Percentiles rank a stretch among this genome's conserved stretches.
Conservation (phyloP, 148 eudicot genomes). For the Polygonum aviculare region DNA sequence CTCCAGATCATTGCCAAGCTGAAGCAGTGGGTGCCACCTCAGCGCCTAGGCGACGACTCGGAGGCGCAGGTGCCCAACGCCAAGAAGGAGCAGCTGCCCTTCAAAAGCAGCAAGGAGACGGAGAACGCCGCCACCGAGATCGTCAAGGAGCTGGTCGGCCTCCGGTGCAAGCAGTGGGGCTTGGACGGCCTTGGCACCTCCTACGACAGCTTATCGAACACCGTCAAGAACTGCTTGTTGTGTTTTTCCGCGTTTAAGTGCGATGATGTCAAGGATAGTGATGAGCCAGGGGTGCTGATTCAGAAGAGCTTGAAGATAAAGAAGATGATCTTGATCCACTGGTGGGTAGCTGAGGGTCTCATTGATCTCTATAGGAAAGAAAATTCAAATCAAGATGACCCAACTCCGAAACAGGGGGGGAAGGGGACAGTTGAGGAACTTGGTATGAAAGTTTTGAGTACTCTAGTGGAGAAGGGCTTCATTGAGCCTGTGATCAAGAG, state of each 20-base stretch:
- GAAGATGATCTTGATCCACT: conserved; percentile 26
- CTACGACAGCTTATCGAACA: background rate
- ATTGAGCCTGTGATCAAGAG: conserved; percentile 6
- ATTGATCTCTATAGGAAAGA: conserved; percentile 7
- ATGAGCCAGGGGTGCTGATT: background rate
- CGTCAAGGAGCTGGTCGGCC: conserved; percentile 5
- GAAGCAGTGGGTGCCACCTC: conserved; percentile 8
- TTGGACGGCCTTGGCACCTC: background rate
- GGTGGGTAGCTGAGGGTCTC: conserved; percentile 47
- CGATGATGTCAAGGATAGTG: background rate
- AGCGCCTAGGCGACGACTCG: background rate
- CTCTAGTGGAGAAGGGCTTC: background rate
- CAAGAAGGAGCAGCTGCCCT: conserved; percentile 4
- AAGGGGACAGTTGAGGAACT: background rate
- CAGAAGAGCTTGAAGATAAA: conserved; percentile 10
- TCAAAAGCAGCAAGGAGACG: conserved; percentile 8
- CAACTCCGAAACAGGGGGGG: background rate
- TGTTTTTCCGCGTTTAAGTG: background rate
- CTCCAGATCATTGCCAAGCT: conserved; percentile 7
- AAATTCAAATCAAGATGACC: background rate
- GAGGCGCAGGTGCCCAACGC: background rate
- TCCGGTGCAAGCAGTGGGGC: conserved; percentile 8
- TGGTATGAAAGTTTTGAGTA: background rate
- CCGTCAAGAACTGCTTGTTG: background rate
- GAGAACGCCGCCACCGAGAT: background rate